phyloP scores from a whole-genome alignment of 768 basidiomycete genomes.

The Boletus speciosus region DNA sequence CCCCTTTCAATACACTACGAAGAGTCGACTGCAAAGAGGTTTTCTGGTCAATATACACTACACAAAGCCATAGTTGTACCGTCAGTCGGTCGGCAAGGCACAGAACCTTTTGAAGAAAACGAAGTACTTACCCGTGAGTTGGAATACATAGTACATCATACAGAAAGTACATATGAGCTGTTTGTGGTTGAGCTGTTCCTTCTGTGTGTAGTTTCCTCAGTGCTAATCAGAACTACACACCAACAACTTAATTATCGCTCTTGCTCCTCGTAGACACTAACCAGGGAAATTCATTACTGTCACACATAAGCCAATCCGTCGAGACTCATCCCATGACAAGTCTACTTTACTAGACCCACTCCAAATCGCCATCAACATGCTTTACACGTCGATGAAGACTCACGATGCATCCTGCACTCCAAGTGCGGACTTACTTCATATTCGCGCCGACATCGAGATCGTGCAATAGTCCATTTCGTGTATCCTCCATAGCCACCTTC shows the following conservation, averaged over 20 bases:
- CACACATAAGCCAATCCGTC: neutral
- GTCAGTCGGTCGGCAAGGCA: neutral
- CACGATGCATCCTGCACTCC: no score
- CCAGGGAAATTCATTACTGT: neutral
- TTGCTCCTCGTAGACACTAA: neutral
- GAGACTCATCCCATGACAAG: no score
- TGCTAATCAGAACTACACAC: neutral
- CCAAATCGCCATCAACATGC: no score
- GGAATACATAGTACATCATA: neutral
- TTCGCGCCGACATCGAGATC: no score
- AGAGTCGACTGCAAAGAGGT: no score
- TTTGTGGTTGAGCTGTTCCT: neutral
- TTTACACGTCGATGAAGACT: no score
- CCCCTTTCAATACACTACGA: no score
- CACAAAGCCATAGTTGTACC: neutral
- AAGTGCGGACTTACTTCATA: no score
- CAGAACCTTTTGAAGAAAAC: neutral
- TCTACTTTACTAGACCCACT: no score
- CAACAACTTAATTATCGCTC: neutral
- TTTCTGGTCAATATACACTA: neutral
- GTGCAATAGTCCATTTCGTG: no score
- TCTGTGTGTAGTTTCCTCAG: neutral
- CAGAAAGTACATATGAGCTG: no score
- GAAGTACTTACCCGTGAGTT: neutral
- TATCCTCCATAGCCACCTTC: no score